Base-by-base conservation (phyloP, 2,329 filamentous ascomycete species). In the Botrytis tulipae region DNA sequence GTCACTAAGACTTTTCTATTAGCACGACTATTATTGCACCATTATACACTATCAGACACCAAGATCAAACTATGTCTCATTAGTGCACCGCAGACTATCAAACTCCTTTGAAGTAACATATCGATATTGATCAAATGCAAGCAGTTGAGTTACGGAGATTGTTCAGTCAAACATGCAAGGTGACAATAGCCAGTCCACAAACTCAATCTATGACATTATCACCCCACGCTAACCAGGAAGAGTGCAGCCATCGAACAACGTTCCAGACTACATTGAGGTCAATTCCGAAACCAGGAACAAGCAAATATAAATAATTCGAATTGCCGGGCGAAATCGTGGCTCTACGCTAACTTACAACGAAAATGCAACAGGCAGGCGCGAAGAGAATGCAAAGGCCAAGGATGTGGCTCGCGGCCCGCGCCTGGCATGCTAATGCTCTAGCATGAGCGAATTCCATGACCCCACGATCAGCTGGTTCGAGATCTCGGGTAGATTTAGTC, bases 401-500 rank as follows among this genome's bases (percentile, higher is more conserved):
- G 25, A 48, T 60, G 42, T 18, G 37, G 71, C 40, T n/a, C 62
- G 32, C 40, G 62, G 71, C 48, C 42, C 62, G 32, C 40, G 51
- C 51, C 51, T 54, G 57, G n/a, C 25, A 72, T 59, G 48, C 29
- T 60, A 57, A 60, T 72, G 29, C 63, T 59, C n/a, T 40, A 67
- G 22, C 54, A 60, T 60, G 35, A 65, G 62, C 46, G 40, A 67
- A 46, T 67, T 44, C 48, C 51, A 72, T 40, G 14, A 60, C 62
- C 54, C 71, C 48, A 69, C 40, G 71, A 72, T 72, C 71, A 72
- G 62, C 71, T 69, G 71, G 71, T 48, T 59, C 62, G 37, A 69
- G 66, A 72, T 72, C 71, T 72, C 71, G 62, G 71, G 71, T 72
- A 72, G 62, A 61, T 68, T 68, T 37, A 60, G 48, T 46, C 40